Percentiles rank a stretch among this genome's conserved stretches.
These are phyloP conservation scores for Hyaloscypha finlandica DNA, from an alignment of 495 filamentous ascomycete species.

Conservation along the genomic window DNA sequence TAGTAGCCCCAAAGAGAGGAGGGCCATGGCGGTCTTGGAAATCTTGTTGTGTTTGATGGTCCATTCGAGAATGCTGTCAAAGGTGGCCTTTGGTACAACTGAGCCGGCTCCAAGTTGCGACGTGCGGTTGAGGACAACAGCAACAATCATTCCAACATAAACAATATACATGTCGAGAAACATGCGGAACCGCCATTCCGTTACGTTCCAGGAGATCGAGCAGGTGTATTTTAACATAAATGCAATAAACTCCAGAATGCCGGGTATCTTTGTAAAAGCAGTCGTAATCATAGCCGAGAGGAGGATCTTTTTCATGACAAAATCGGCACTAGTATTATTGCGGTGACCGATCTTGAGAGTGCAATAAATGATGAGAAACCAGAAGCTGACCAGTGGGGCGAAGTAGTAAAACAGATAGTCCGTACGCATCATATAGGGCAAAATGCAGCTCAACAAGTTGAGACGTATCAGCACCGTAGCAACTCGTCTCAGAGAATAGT, in stretches of 20 bases:
- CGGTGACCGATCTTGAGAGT: conserved; percentile 45
- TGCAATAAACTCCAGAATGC: conserved; percentile 47
- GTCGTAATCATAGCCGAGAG: conserved; percentile 46
- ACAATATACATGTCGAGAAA: conserved; percentile 53
- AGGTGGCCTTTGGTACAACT: conserved; percentile 5
- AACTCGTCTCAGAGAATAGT: conserved; percentile 56
- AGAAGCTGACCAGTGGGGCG: conserved; percentile 58
- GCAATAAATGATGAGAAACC: conserved; percentile 57
- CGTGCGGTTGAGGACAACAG: conserved; percentile 36
- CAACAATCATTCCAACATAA: conserved; percentile 53
- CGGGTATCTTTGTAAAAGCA: conserved; percentile 43
- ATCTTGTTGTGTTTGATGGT: conserved; percentile 22
- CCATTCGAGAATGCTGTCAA: conserved; percentile 11
- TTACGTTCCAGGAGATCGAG: conserved; percentile 45
- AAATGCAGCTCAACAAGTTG: conserved; percentile 53
- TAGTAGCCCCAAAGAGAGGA: conserved; percentile 31
- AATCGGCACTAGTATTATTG: conserved; percentile 43
- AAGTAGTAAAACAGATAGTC: conserved; percentile 63
- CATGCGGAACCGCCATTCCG: conserved; percentile 48
- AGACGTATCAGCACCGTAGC: conserved; percentile 52
- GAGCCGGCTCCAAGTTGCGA: conserved; percentile 31
- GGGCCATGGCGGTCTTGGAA: conserved; percentile 25
- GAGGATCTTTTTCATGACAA: conserved; percentile 51
- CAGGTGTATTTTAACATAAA: conserved; percentile 38
- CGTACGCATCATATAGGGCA: conserved; percentile 60